Evolutionary conservation across 2,329 filamentous ascomycete genomes (phyloP), one percentile per base, ranked within the genome.

Genomic region (Colletotrichum caudatum): DNA sequence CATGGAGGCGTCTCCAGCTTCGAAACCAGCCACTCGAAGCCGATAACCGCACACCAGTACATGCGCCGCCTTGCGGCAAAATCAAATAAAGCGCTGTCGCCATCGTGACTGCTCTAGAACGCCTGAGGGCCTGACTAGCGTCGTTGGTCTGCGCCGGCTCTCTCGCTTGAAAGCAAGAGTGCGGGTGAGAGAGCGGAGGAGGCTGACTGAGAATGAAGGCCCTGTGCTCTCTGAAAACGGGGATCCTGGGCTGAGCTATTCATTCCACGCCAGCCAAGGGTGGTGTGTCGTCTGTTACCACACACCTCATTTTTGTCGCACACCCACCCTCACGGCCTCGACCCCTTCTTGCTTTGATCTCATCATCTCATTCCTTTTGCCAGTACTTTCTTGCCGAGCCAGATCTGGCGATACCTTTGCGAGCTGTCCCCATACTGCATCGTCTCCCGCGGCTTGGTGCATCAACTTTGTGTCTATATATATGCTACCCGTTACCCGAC

Each of bases 201-300:
- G 64, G 70, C 70, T 72, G 70, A 72, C 70, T 72, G 70, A 66
- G 51, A 50, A 65, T 54, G 68, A 58, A 67, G 68, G 50, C 14
- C 50, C 58, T 50, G 50, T 50, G 50, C 48, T 41, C 66, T 50
- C 67, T 72, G 66, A 56, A 72, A 72, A 71, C 70, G 60, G 70
- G 61, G 48, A 20, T 44, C 50, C 65, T 60, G 54, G 70, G 70
- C 51, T 64, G 59, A 44, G 39, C 48, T 39, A 53, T 62, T 62
- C 56, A 37, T 72, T 72, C 67, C 70, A 44, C 70, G 61, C 70
- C 58, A 57, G 61, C 61, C 70, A 65, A 71, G 70, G 70, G 51
- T 29, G 29, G 35, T 72, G 33, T 48, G 46, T n/a, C 23, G 60
- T 64, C 59, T 60, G 26, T 71, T 50, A 48, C 41, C 66, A 37